Percentiles rank a stretch among this genome's conserved stretches.
Conservation (phyloP, 1,284 basidiomycete genomes). For the Tremellales sp. region DNA sequence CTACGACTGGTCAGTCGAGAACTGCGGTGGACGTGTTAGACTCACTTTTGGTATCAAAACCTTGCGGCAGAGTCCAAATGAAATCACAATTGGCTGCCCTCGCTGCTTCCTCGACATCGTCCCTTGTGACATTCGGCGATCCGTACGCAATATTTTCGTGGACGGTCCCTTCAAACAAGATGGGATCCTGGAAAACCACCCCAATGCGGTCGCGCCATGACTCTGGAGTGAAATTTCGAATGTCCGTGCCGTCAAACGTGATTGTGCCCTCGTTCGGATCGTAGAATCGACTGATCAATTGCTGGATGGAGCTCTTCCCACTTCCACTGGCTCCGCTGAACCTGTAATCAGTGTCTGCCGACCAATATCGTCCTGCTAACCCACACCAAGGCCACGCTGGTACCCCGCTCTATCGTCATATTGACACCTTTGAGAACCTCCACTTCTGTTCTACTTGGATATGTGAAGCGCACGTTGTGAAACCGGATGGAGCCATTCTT, state of each 20-base stretch:
- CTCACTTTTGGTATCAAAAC: slow-evolving; percentile 69
- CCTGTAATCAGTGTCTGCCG: slow-evolving; percentile 4
- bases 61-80: slow-evolving; percentile 84
- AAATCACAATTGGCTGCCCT: slow-evolving; percentile 92
- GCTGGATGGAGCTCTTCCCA: slow-evolving; percentile 88
- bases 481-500: slow-evolving; percentile 69
- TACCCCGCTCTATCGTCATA: slow-evolving; percentile 72
- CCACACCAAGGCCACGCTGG: slow-evolving; percentile 86
- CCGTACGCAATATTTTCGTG: slow-evolving; percentile 93
- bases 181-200: slow-evolving; percentile 70
- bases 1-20: slow-evolving; percentile 22
- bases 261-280: slow-evolving; percentile 80
- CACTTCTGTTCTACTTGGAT: slow-evolving; percentile 75
- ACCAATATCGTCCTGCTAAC: slow-evolving; percentile 40
- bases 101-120: slow-evolving; percentile 83
- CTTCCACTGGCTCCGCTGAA: slow-evolving; percentile 81
- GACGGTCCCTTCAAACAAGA: slow-evolving; percentile 69
- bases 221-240: slow-evolving; percentile 72
- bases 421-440: slow-evolving; percentile 73
- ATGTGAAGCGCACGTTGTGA: slow-evolving; percentile 76
- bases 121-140: slow-evolving; percentile 63
- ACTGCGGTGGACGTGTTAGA: slow-evolving; percentile 4
- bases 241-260: slow-evolving; percentile 80
- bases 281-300: slow-evolving; percentile 85
- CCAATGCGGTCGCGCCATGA: slow-evolving; percentile 85